Conservation (phyloP, 305 asterid species). For the Solanum chacoense region DNA sequence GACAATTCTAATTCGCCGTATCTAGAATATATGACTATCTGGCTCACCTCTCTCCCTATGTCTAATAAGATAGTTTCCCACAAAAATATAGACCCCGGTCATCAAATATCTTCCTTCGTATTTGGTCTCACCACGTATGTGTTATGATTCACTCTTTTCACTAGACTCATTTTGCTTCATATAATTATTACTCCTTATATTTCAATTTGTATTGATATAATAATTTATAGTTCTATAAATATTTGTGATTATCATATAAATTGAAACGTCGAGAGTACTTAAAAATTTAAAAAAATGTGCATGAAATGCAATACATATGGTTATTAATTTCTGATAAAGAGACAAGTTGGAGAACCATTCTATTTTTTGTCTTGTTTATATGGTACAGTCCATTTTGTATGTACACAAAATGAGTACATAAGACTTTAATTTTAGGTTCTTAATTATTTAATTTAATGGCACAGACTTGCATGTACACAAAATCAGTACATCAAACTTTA, state of each 20-base stretch:
- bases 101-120: not conserved
- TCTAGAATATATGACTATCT: not conserved
- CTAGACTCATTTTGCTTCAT: not conserved
- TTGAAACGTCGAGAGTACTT: not conserved
- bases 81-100: not conserved
- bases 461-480: not conserved
- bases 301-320: not conserved
- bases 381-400: not conserved
- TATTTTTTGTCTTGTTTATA: not conserved
- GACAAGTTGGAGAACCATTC: not conserved
- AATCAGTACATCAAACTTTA: not conserved
- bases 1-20: not conserved
- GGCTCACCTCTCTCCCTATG: not conserved
- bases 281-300: not conserved
- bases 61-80: not conserved
- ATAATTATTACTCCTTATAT: not conserved
- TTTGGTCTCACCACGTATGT: not conserved
- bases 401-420: not conserved
- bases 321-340: not conserved
- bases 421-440: not conserved
- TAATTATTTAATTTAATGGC: not conserved
- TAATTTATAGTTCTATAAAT: not conserved
- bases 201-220: too few relatives aligned
- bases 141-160: not conserved
- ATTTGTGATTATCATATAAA: not conserved